Evolutionary conservation across 176 grass and related monocot species (phyloP).

Genomic region (Juncus inflexus): DNA sequence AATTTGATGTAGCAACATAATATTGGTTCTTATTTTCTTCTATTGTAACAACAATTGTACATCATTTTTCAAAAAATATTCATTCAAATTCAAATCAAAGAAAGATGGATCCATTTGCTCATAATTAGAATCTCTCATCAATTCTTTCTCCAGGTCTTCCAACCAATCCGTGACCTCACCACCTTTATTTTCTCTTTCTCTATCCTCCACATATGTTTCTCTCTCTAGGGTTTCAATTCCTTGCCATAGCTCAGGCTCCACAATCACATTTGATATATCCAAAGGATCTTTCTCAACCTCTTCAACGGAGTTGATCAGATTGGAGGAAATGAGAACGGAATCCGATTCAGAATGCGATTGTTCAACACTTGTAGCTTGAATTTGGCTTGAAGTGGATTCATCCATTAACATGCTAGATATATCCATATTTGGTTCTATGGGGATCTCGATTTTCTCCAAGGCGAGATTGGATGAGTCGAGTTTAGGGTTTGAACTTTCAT

Average conservation of each 20-base stretch:
- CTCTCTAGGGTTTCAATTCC: conserved; percentile 2
- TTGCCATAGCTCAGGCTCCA: conserved; percentile 28
- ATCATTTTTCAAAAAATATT: conserved; percentile 12
- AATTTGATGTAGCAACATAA: not conserved
- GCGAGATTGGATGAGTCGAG: not conserved
- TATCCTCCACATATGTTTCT: not conserved
- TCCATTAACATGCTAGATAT: conserved; percentile 14
- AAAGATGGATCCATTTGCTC: conserved; percentile 28
- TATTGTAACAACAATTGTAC: conserved; percentile 5
- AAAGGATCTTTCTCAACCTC: conserved; percentile 6
- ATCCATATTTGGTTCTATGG: conserved; percentile 5
- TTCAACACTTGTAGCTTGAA: not conserved
- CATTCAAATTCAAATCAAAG: conserved; percentile 26
- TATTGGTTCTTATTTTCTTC: conserved; percentile 7
- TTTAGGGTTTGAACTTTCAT: too few species aligned
- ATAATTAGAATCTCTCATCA: conserved; percentile 21
- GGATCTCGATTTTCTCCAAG: conserved; percentile 16
- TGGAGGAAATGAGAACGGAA: conserved; percentile 19
- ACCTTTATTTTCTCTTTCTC: not conserved
- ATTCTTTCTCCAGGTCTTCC: conserved; percentile 33
- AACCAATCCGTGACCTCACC: conserved; percentile 12
- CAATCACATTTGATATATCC: conserved; percentile 20
- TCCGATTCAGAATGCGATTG: conserved; percentile 9
- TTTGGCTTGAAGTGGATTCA: conserved; percentile 24
- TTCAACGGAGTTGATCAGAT: conserved; percentile 21